Conservation (phyloP, 257 asterid species). For the Solanum ahanhuiri region DNA sequence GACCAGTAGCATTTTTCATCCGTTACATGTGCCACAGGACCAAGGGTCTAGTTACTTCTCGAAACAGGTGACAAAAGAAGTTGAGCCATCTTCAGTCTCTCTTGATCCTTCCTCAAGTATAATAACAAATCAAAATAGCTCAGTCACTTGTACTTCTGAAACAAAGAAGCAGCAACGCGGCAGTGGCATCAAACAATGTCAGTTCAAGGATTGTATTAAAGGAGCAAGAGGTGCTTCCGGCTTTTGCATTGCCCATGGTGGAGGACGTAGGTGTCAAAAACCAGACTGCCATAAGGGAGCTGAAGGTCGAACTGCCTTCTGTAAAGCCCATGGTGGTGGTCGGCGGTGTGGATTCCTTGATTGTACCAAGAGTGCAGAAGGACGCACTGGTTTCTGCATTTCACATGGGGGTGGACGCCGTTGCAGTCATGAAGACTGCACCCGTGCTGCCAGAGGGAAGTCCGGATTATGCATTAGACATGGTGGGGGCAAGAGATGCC, state of each 20-base stretch:
- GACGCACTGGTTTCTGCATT: conserved; percentile 77
- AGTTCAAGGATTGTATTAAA: conserved; percentile 68
- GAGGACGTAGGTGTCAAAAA: conserved; percentile 89
- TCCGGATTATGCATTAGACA: conserved; percentile 88
- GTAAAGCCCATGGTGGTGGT: conserved; percentile 98
- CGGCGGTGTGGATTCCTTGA: conserved; percentile 75
- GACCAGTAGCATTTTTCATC: conserved; percentile 15
- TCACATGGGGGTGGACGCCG: conserved; percentile 94
- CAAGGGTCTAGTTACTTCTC: conserved; percentile 19
- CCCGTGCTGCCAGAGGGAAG: conserved; percentile 79
- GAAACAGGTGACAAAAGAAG: conserved; percentile 29
- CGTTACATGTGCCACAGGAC: conserved; percentile 19
- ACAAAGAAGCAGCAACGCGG: conserved; percentile 45
- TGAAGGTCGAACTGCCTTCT: conserved; percentile 91
- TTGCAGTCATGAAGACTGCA: conserved; percentile 58
- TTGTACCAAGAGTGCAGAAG: conserved; percentile 92
- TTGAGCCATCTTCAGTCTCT: conserved; percentile 23
- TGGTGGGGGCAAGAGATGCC: conserved; percentile 96
- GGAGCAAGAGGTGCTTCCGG: conserved; percentile 97
- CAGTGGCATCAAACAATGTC: conserved; percentile 55
- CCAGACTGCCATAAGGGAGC: conserved; percentile 82
- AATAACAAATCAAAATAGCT: conserved; percentile 56
- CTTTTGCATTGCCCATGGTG: conserved; percentile 89
- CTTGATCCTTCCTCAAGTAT: conserved; percentile 47
- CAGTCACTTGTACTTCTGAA: conserved; percentile 92